Conservation (phyloP, 2,329 filamentous ascomycete genomes). For the Cryphonectria nitschkei region DNA sequence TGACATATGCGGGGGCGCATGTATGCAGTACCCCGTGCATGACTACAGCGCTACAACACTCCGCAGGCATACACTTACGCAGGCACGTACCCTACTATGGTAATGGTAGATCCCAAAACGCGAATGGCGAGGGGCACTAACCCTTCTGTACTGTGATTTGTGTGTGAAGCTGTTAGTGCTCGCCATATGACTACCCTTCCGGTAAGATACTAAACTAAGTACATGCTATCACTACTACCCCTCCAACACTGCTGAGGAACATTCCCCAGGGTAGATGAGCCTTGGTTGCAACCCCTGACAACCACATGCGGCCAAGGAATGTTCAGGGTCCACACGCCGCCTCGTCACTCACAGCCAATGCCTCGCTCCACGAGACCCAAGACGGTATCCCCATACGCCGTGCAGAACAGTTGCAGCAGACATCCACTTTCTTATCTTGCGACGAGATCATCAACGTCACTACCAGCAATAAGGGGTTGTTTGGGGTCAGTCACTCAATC, state of each 20-base stretch:
- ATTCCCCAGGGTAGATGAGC: neutral
- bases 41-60: neutral
- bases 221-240: neutral
- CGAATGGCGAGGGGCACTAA: conserved; percentile 2
- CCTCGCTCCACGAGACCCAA: neutral
- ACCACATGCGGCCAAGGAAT: conserved; percentile 9
- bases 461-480: neutral
- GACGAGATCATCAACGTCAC: neutral
- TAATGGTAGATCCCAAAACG: neutral
- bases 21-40: neutral
- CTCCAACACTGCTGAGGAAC: neutral
- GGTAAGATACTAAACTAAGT: neutral
- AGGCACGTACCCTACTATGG: neutral
- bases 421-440: neutral
- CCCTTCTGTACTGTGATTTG: neutral
- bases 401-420: neutral
- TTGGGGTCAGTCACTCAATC: neutral
- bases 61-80: neutral
- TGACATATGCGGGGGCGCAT: conserved; percentile 1
- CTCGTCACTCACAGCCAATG: neutral
- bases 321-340: neutral
- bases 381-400: neutral
- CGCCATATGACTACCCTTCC: neutral
- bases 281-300: conserved; percentile 2
- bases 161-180: neutral